Base-by-base conservation (phyloP, 106 monocot species). In the Narthecium ossifragum region DNA sequence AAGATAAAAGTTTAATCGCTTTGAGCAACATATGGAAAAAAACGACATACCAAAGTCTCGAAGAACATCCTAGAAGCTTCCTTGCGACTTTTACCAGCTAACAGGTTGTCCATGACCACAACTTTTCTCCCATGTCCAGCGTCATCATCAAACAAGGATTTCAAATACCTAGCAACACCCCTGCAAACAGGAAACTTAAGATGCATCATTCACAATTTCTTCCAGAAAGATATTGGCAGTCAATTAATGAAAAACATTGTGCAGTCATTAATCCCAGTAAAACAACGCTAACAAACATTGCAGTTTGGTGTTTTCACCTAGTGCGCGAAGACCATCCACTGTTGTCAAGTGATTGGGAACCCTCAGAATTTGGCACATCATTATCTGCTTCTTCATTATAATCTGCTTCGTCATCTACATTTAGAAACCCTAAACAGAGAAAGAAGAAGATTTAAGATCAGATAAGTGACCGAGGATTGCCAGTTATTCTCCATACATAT, bases 11-110 rank as follows among this genome's bases (percentile, higher is more conserved):
- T n/a, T n/a, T n/a, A n/a, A n/a, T n/a, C n/a, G n/a, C n/a, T n/a
- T n/a, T n/a, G n/a, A n/a, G n/a, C n/a, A n/a, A n/a, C n/a, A n/a
- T n/a, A n/a, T n/a, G n/a, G n/a, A n/a, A n/a, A n/a, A n/a, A n/a
- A n/a, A n/a, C n/a, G n/a, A 52, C 77, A 34, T 81, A 98, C 96
- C 96, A 98, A 79, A 74, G 96, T 98, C 57, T 98, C 96, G 39
- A 98, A 98, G 61, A 98, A 98, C 96, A 98, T 90, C 73, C 96
- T 87, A 29, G 96, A 98, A 62, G 96, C 96, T 98, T 98, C 96
- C 67, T 98, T 98, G 21, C 96, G 90, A 59, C 84, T 78, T 80
- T 98, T 98, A 60, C 84, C 84, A 29, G 75, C 71, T 62, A 98
- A 65, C n/a, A 98, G 84, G 9, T 63, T 78, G 52, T 98, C 86